Percentiles rank a stretch among this genome's conserved stretches.
Conservation (phyloP, 306 rosid genomes). For the Amphicarpaea edgeworthii region DNA sequence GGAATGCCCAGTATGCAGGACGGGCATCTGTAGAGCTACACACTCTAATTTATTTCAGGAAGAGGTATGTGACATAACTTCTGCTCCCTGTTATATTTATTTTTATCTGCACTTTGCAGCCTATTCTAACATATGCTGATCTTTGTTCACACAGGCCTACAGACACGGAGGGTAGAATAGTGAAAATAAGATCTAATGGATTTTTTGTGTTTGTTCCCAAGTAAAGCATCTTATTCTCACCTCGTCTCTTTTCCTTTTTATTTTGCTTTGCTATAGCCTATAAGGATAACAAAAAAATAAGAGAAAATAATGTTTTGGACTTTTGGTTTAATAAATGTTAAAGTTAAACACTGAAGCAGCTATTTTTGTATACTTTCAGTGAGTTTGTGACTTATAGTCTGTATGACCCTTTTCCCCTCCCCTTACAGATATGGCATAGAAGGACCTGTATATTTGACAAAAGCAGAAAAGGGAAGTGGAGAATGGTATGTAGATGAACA, state of each 20-base stretch:
- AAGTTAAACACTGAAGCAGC: slow-evolving; percentile 18
- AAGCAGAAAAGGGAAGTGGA: slow-evolving; percentile 77
- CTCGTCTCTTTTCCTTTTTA: not conserved
- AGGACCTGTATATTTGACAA: slow-evolving; percentile 87
- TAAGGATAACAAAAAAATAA: not conserved
- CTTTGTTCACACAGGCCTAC: slow-evolving; percentile 75
- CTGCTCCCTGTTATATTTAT: not conserved
- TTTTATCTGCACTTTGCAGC: slow-evolving; percentile 39
- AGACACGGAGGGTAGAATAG: slow-evolving; percentile 90
- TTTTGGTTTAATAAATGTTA: not conserved
- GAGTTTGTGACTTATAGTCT: slow-evolving; percentile 34
- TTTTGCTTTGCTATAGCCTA: not conserved
- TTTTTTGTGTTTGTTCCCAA: slow-evolving; percentile 95
- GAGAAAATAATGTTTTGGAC: not conserved
- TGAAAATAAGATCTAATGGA: slow-evolving; percentile 94
- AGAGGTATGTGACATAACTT: slow-evolving; percentile 57
- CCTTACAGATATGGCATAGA: slow-evolving; percentile 84
- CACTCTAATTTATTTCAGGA: slow-evolving; percentile 80
- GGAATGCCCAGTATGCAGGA: slow-evolving; percentile 98
- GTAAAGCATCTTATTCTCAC: slow-evolving; percentile 60
- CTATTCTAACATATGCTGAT: slow-evolving; percentile 27
- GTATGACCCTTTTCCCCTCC: not conserved
- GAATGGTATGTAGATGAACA: slow-evolving; percentile 92
- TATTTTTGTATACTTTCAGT: slow-evolving; percentile 1
- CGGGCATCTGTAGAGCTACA: slow-evolving; percentile 95